A percentile compares a stretch with the other conserved stretches of the same genome.
Conservation (phyloP, 148 eudicot genomes). For the Rhododendron molle region DNA sequence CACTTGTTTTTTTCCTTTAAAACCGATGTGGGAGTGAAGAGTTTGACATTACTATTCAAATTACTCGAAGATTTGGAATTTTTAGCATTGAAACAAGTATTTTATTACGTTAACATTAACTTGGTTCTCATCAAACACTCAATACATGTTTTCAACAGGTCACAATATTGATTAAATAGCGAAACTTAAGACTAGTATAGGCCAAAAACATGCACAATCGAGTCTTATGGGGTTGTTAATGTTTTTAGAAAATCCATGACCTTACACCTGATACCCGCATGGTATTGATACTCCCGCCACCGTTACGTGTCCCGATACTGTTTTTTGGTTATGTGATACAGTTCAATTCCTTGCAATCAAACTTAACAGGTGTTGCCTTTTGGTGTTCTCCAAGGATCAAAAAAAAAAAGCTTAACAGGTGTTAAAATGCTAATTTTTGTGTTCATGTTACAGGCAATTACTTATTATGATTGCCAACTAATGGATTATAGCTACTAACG, state of each 20-base stretch:
- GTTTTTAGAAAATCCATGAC: neutral
- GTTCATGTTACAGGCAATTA: neutral
- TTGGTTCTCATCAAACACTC: neutral
- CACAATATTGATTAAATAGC: neutral
- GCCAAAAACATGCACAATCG: neutral
- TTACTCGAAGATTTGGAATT: neutral
- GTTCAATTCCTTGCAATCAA: neutral
- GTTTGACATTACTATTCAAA: neutral
- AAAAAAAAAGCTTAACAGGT: too few relatives aligned
- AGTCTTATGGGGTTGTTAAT: neutral
- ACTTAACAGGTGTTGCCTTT: neutral
- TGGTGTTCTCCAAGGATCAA: too few relatives aligned
- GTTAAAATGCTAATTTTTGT: neutral
- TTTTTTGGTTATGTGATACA: neutral
- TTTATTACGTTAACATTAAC: neutral
- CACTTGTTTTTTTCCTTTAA: neutral
- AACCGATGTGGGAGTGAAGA: neutral
- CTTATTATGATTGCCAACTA: neutral
- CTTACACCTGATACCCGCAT: neutral
- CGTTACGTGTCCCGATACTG: neutral
- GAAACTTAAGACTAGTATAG: neutral
- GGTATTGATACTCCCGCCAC: neutral
- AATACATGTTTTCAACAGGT: neutral
- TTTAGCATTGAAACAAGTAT: neutral
- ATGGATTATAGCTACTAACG: neutral